A percentile compares a stretch with the other conserved stretches of the same genome.
phyloP scores from a whole-genome alignment of 768 basidiomycete species.

The Lactarius pseudohatsudake region DNA sequence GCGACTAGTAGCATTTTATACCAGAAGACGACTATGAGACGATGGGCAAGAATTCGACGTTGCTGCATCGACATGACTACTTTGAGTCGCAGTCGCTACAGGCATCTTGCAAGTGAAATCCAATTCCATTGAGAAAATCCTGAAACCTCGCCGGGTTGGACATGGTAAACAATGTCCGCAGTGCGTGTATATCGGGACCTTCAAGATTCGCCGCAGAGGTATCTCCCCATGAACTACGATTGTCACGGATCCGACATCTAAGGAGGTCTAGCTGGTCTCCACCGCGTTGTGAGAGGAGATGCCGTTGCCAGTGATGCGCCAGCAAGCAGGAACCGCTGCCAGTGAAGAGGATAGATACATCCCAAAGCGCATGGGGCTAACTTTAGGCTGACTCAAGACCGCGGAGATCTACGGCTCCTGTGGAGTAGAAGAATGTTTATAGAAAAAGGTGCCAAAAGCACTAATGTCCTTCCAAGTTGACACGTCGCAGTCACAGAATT shows the following conservation, averaged over 20 bases:
- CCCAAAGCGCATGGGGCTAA: background rate
- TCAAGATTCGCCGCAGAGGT: background rate
- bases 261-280: background rate
- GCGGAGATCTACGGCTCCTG: background rate
- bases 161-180: background rate
- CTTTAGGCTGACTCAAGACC: background rate
- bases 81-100: background rate
- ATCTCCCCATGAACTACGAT: background rate
- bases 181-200: background rate
- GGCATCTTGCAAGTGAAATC: background rate
- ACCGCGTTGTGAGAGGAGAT: background rate
- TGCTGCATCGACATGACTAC: background rate
- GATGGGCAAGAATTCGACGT: background rate
- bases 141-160: background rate
- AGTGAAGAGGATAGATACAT: background rate
- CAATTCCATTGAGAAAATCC: background rate
- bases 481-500: background rate
- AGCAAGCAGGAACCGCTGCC: no score
- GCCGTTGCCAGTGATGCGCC: background rate
- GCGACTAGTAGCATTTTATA: constrained; percentile 1
- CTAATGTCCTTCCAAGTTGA: background rate
- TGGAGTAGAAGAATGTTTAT: background rate
- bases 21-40: no score
- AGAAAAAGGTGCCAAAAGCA: background rate
- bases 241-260: background rate